A percentile compares a stretch with the other conserved stretches of the same genome.
These are phyloP conservation scores for Yamadazyma sp. DNA, from an alignment of 805 yeast genomes.

Conservation along the genomic window DNA sequence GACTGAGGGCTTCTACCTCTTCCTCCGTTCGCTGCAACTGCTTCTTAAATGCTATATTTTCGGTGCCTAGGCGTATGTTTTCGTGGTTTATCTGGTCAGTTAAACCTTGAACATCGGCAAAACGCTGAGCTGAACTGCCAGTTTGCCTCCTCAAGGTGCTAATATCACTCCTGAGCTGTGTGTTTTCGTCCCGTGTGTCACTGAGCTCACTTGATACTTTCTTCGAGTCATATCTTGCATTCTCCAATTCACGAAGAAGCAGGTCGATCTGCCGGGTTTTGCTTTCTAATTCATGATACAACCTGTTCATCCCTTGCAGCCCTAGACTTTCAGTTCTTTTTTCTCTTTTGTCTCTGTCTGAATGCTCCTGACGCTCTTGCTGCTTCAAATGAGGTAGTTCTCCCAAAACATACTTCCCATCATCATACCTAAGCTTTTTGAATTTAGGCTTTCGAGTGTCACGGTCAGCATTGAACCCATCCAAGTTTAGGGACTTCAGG, in stretches of 20 bases:
- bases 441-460: background rate
- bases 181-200: background rate
- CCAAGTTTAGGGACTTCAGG: constrained; percentile 8
- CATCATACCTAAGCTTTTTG: constrained; percentile 11
- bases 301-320: background rate
- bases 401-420: constrained; percentile 7
- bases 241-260: constrained; percentile 1
- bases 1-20: background rate
- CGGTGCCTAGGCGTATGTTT: background rate
- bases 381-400: constrained; percentile 6
- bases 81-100: constrained; percentile 1
- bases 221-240: background rate
- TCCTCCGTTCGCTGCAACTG: background rate
- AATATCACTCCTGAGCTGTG: background rate
- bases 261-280: background rate
- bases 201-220: background rate
- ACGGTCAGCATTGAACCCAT: background rate
- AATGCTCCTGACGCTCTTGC: background rate
- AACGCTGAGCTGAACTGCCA: background rate
- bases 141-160: background rate
- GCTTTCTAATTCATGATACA: constrained; percentile 1
- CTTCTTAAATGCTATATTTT: background rate
- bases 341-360: background rate
- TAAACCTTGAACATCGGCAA: constrained; percentile 1
- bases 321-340: background rate